These are phyloP conservation scores for Trichomonas gallinae DNA, from an alignment of 208 protist species.

Conservation along the genomic window DNA sequence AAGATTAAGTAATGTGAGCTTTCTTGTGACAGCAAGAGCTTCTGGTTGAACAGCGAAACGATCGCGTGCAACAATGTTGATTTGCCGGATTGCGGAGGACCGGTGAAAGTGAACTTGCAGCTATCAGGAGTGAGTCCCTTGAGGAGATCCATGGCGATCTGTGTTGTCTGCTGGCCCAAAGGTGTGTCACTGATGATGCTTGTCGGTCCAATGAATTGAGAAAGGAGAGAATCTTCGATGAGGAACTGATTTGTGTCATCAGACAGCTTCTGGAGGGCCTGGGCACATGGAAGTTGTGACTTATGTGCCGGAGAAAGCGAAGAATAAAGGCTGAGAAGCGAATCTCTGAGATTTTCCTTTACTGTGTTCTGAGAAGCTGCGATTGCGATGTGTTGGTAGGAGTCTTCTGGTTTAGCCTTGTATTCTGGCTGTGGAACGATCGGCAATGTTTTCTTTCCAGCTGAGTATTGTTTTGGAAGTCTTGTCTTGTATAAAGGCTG, in stretches of 20 bases:
- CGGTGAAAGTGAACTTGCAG: background rate
- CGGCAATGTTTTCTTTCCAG: background rate
- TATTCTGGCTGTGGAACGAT: background rate
- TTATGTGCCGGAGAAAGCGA: background rate
- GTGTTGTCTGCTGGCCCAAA: background rate
- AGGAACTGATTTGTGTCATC: background rate
- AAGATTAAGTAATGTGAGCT: background rate
- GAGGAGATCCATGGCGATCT: background rate
- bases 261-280: background rate
- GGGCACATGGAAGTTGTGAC: background rate
- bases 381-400: background rate
- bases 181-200: background rate
- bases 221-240: background rate
- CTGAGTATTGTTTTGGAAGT: background rate
- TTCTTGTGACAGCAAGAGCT: background rate
- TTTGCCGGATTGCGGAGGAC: background rate
- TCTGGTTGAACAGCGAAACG: background rate
- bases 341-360: background rate
- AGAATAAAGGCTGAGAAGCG: background rate
- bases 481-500: background rate
- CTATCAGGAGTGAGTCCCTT: background rate
- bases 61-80: background rate
- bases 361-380: background rate
- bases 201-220: background rate
- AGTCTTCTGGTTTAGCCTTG: background rate